Base-by-base conservation (phyloP, 768 basidiomycete species). In the Grammothele lineata region DNA sequence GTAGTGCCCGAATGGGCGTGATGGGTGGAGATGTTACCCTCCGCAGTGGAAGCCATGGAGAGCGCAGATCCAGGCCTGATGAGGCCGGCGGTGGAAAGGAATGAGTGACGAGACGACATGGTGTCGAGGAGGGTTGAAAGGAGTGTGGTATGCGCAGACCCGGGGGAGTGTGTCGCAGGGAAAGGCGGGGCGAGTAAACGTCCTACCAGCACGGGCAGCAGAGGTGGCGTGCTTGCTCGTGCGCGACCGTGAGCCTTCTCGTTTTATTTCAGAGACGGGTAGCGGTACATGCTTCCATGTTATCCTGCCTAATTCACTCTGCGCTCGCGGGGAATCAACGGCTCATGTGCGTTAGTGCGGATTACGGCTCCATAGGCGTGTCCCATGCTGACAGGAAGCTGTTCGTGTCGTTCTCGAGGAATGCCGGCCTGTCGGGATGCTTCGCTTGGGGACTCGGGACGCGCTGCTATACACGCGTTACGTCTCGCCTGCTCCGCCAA, bases 21-120 rank as follows among this genome's bases (percentile, higher is more conserved):
- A 30, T 30, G 27, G 8, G n/a, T n/a, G 27, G 27, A 14, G 27
- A 30, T 30, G 7, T 14, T n/a, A n/a, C n/a, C n/a, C n/a, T n/a
- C n/a, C n/a, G n/a, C n/a, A n/a, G n/a, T n/a, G n/a, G 57, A 58
- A 3, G 54, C 32, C 35, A 26, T 36, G 27, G 42, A 43, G 19
- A 36, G 2, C 14, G 38, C 45, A n/a, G 51, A 53, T 17, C 34
- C 21, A 8, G 51, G 46, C 39, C 57, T 51, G 36, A 64, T 40
- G 6, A 64, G 56, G 21, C 63, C 57, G 3, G 61, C 57, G 59
- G 60, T 75, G 63, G 62, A 78, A 66, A 55, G 71, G 71, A 57
- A 73, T 63, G 58, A 76, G 66, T 56, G 61, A 25, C 63, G 63
- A 30, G 50, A 54, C n/a, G 63, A 54, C 61, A 64, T 64, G 4